Evolutionary conservation across 2,329 filamentous ascomycete genomes (phyloP), one percentile per base, ranked within the genome.

Genomic region (Magnaporthales sp.): DNA sequence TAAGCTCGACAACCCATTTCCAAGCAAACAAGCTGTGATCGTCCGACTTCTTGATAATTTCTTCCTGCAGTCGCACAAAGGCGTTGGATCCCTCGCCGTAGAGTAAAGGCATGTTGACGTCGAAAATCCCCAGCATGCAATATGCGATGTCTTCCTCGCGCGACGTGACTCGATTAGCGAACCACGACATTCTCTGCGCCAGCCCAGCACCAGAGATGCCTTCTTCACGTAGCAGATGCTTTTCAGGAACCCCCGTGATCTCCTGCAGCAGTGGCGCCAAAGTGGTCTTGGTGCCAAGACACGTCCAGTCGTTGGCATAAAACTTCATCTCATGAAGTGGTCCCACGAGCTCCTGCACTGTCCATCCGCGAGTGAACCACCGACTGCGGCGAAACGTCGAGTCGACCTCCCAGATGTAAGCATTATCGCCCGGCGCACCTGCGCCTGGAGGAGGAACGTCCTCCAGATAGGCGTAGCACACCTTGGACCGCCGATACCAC

Each of bases 321-420:
- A 80, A 78, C 3, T 68, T 27, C 0, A 78, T 24, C 0, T 68
- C 60, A 1, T 24, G 22, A 19, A 31, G 19, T 0, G 75, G 76
- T 0, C 76, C 89, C 4, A 92, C 80, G 0, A 90, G 87, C 75
- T 91, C 87, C 73, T 89, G 89, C 69, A 89, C 77, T 0, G 87
- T 91, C 72, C 86, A 85, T n/a, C 76, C 76, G 84, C 82, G 70
- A 0, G 70, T 74, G 66, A 77, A 77, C 75, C 77, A 78, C 7
- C 73, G 66, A 63, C 69, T 69, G 62, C 63, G 26, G 1, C 54
- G 22, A 31, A 61, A 58, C 11, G 22, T 4, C 56, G 56, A 60
- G 56, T 29, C 56, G 56, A 7, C 27, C 26, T 30, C 56, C 26
- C 56, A 27, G 56, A 60, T 13, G 15, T 27, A 19, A 26, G 26